Conservation (phyloP, 495 filamentous ascomycete genomes). For the Aspergillus mulundensis region DNA sequence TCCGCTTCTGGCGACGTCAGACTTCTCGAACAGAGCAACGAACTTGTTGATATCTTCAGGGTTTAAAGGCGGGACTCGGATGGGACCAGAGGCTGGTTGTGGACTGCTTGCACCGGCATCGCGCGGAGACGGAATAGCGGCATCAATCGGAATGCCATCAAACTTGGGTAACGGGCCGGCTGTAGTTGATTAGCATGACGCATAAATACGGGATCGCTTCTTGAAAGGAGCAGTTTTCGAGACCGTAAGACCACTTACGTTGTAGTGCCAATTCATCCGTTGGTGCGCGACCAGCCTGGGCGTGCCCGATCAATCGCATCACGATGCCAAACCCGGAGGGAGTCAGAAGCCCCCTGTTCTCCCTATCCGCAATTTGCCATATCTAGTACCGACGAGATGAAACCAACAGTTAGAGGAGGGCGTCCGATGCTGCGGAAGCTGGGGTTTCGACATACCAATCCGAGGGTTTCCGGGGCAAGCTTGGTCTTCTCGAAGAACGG, state of each 20-base stretch:
- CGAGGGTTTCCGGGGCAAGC: constrained; percentile 75
- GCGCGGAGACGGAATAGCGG: constrained; percentile 35
- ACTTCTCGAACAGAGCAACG: constrained; percentile 79
- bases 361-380: constrained; percentile 97
- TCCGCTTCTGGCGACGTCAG: constrained; percentile 65
- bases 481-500: constrained; percentile 98
- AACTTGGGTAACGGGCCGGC: constrained; percentile 90
- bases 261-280: constrained; percentile 70
- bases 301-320: constrained; percentile 89
- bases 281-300: constrained; percentile 78
- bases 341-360: constrained; percentile 90
- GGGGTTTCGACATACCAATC: constrained; percentile 61
- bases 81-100: constrained; percentile 67
- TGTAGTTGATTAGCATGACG: constrained; percentile 28
- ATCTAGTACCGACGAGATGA: constrained; percentile 53
- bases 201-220: constrained; percentile 8
- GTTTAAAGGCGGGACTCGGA: constrained; percentile 85
- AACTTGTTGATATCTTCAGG: constrained; percentile 89
- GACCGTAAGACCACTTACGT: constrained; percentile 40
- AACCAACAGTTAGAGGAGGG: constrained; percentile 7
- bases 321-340: constrained; percentile 88
- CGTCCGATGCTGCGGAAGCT: background rate
- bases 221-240: background rate
- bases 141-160: constrained; percentile 59
- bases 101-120: constrained; percentile 47